A percentile compares a stretch with the other conserved stretches of the same genome.
These are phyloP conservation scores for Wallacemonas collosoma DNA, from an alignment of 208 protist species.

Conservation along the genomic window DNA sequence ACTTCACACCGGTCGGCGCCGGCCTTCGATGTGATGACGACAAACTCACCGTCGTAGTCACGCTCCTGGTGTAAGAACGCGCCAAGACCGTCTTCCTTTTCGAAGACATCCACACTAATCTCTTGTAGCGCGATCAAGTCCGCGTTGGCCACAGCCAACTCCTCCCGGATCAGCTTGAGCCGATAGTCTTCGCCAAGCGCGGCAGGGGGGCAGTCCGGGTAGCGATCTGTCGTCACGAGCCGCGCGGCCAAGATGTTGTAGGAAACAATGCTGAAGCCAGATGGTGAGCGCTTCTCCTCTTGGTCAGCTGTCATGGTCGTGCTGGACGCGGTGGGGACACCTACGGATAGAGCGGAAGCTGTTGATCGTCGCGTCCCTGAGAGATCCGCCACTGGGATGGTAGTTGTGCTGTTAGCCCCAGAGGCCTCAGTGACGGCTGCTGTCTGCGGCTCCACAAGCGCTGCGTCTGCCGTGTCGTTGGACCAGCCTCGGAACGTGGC, in stretches of 20 bases:
- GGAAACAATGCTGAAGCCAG: constrained; percentile 54
- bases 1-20: constrained; percentile 26
- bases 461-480: constrained; percentile 17
- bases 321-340: background rate
- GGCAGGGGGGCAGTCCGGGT: constrained; percentile 57
- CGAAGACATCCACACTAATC: constrained; percentile 78
- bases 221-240: constrained; percentile 73
- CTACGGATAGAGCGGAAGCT: background rate
- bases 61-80: constrained; percentile 45
- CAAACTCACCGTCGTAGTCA: constrained; percentile 62
- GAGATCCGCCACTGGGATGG: too few relatives aligned
- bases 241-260: constrained; percentile 86
- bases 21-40: constrained; percentile 65
- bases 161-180: constrained; percentile 58
- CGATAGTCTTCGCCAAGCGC: constrained; percentile 81
- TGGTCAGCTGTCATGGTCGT: background rate
- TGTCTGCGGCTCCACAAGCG: background rate
- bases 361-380: too few relatives aligned
- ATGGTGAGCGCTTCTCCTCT: background rate
- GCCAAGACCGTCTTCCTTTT: constrained; percentile 47
- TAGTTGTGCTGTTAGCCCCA: too few relatives aligned
- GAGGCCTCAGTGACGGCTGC: background rate
- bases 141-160: constrained; percentile 45
- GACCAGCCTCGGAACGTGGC: constrained; percentile 69
- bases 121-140: constrained; percentile 77